A percentile compares a stretch with the other conserved stretches of the same genome.
These are phyloP conservation scores for Calonectria hongkongensis DNA, from an alignment of 2,329 filamentous ascomycete species.

Conservation along the genomic window DNA sequence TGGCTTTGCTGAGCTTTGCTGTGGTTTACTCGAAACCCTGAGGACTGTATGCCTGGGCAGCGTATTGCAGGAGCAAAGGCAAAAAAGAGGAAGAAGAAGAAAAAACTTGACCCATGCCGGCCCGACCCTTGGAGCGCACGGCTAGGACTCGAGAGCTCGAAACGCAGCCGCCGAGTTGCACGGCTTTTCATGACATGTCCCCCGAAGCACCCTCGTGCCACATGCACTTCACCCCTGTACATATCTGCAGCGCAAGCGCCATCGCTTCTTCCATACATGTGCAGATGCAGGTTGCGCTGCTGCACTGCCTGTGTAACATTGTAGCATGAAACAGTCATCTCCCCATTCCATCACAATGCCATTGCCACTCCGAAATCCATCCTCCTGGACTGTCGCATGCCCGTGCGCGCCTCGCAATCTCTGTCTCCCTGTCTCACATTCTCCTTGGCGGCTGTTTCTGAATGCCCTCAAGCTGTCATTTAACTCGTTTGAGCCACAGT, in stretches of 20 bases:
- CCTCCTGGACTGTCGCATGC: conserved; percentile 8
- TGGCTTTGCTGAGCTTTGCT: conserved; percentile 1
- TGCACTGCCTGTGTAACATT: conserved; percentile 32
- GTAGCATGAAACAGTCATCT: conserved; percentile 9
- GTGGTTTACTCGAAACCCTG: conserved; percentile 13
- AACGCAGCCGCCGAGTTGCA: conserved; percentile 20
- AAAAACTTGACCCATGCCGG: not conserved
- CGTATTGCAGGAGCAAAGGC: not conserved
- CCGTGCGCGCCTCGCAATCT: not conserved
- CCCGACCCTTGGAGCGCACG: conserved; percentile 15
- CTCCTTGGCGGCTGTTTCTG: not conserved
- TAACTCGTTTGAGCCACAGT: conserved; percentile 17
- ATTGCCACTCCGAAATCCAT: conserved; percentile 28
- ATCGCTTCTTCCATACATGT: conserved; percentile 23
- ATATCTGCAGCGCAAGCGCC: conserved; percentile 33
- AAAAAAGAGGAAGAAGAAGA: not conserved
- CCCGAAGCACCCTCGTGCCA: conserved; percentile 13
- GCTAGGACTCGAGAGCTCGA: conserved; percentile 12
- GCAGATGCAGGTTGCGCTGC: conserved; percentile 27
- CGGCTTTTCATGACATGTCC: conserved; percentile 1
- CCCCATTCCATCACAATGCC: conserved; percentile 32
- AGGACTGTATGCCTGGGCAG: not conserved
- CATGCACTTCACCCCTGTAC: conserved; percentile 27
- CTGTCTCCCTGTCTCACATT: conserved; percentile 30
- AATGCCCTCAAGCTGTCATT: conserved; percentile 20